These are phyloP conservation scores for Austroboletus eburneus DNA, from an alignment of 768 basidiomycete species.

Conservation along the genomic window DNA sequence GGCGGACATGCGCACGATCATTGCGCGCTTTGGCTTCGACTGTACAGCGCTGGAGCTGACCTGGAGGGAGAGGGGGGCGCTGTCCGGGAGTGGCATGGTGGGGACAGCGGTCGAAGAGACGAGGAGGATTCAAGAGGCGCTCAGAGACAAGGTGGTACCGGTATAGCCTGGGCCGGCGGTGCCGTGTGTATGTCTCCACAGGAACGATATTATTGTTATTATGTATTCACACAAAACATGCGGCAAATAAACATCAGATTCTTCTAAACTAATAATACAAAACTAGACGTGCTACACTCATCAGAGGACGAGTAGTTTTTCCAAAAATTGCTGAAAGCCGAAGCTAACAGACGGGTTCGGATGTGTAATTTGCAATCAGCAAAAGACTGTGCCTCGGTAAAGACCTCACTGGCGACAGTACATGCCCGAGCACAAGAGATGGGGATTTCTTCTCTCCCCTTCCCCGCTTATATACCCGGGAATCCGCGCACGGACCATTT, in stretches of 20 bases:
- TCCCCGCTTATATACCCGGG: slow-evolving; percentile 11
- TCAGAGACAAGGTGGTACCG: no score
- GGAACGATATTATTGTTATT: no score
- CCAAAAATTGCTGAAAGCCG: slow-evolving; percentile 92
- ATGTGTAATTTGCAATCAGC: slow-evolving; percentile 98
- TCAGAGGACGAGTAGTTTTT: slow-evolving; percentile 26
- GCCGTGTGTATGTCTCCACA: no score
- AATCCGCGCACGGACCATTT: slow-evolving; percentile 16
- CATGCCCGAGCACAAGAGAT: slow-evolving; percentile 96
- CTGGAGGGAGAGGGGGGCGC: slow-evolving; percentile 53
- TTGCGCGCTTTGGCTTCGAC: slow-evolving; percentile 64
- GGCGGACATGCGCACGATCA: slow-evolving; percentile 71
- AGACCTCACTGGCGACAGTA: slow-evolving; percentile 95
- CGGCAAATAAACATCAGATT: no score
- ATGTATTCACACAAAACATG: no score
- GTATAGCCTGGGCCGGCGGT: no score
- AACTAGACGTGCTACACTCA: no score
- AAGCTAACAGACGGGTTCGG: slow-evolving; percentile 91
- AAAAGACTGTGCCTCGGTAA: slow-evolving; percentile 94
- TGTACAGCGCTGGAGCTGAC: slow-evolving; percentile 51
- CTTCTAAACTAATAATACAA: no score
- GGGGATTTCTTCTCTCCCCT: slow-evolving; percentile 17
- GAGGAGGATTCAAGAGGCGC: neutral
- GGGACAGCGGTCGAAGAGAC: neutral
- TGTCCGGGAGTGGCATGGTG: slow-evolving; percentile 64